Evolutionary conservation across 768 basidiomycete genomes (phyloP).

Genomic region (Suillus brevipes): DNA sequence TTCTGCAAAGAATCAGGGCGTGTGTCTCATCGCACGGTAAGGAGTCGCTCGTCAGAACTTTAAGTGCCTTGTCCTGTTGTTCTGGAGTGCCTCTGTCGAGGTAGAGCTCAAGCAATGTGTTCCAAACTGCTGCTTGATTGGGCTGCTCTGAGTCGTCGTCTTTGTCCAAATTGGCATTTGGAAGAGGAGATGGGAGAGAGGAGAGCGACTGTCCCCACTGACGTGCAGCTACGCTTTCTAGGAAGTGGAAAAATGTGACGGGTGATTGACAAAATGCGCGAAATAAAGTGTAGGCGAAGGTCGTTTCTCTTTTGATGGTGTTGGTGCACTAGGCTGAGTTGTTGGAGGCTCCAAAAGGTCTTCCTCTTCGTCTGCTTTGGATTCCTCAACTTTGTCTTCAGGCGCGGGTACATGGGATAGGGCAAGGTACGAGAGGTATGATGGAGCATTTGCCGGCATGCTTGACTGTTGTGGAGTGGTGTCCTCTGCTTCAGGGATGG

Average conservation of each 20-base stretch:
- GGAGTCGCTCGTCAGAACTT: conserved; percentile 57
- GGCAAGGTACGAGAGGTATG: conserved; percentile 81
- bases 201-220: conserved; percentile 80
- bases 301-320: conserved; percentile 36
- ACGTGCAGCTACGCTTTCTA: conserved; percentile 80
- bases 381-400: conserved; percentile 17
- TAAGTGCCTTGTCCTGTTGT: conserved; percentile 62
- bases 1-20: conserved; percentile 93
- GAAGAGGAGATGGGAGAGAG: conserved; percentile 16
- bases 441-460: conserved; percentile 41
- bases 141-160: conserved; percentile 54
- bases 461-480: conserved; percentile 24
- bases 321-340: conserved; percentile 28
- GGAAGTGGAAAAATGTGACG: conserved; percentile 79
- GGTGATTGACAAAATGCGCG: conserved; percentile 91
- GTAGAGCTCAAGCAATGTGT: conserved; percentile 92
- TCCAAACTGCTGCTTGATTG: conserved; percentile 90
- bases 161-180: conserved; percentile 20
- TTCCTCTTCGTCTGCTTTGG: conserved; percentile 18
- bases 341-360: conserved; percentile 16
- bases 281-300: conserved; percentile 89
- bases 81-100: conserved; percentile 44
- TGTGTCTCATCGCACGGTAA: conserved; percentile 87
- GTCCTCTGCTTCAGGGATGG: conserved; percentile 43
- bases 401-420: conserved; percentile 55